These are phyloP conservation scores for Penicillium thymicola DNA, from an alignment of 2,329 filamentous ascomycete species.

Conservation along the genomic window DNA sequence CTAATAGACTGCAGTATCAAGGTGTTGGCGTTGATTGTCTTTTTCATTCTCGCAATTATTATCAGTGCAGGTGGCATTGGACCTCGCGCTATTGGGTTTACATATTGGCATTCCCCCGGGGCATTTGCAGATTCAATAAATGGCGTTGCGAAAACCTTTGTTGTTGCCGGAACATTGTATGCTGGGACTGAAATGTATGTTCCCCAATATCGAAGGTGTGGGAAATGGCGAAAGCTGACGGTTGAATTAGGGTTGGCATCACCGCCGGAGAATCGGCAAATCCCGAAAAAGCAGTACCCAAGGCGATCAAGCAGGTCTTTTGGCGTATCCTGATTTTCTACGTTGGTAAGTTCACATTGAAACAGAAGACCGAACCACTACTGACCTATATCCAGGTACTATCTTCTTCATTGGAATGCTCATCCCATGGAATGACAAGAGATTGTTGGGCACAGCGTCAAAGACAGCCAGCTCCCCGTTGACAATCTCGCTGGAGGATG, in stretches of 20 bases:
- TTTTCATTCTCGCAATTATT: slow-evolving; percentile 34
- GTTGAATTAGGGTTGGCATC: slow-evolving; percentile 31
- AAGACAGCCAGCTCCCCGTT: slow-evolving; percentile 69
- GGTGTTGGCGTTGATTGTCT: slow-evolving; percentile 30
- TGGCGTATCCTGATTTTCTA: slow-evolving; percentile 55
- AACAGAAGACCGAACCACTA: background rate
- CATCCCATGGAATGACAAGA: slow-evolving; percentile 65
- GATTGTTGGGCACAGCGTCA: slow-evolving; percentile 59
- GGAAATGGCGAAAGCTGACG: slow-evolving; percentile 1
- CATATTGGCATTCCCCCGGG: slow-evolving; percentile 38
- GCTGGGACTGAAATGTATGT: slow-evolving; percentile 35
- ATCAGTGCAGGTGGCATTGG: slow-evolving; percentile 36
- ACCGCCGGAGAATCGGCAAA: slow-evolving; percentile 41
- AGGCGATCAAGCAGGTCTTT: slow-evolving; percentile 42
- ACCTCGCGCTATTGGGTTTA: slow-evolving; percentile 32
- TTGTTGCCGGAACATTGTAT: slow-evolving; percentile 35
- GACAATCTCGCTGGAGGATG: slow-evolving; percentile 70
- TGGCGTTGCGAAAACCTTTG: slow-evolving; percentile 36
- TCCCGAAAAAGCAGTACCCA: slow-evolving; percentile 45
- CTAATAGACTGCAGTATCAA: slow-evolving; percentile 28
- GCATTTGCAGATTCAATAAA: slow-evolving; percentile 37
- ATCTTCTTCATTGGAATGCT: slow-evolving; percentile 74
- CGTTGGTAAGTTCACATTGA: slow-evolving; percentile 43
- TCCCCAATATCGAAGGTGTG: background rate
- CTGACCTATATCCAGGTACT: slow-evolving; percentile 45